Evolutionary conservation across 139 green algal species (phyloP), one percentile per base, ranked within the genome.

Genomic region (Tetradesmus obliquus): DNA sequence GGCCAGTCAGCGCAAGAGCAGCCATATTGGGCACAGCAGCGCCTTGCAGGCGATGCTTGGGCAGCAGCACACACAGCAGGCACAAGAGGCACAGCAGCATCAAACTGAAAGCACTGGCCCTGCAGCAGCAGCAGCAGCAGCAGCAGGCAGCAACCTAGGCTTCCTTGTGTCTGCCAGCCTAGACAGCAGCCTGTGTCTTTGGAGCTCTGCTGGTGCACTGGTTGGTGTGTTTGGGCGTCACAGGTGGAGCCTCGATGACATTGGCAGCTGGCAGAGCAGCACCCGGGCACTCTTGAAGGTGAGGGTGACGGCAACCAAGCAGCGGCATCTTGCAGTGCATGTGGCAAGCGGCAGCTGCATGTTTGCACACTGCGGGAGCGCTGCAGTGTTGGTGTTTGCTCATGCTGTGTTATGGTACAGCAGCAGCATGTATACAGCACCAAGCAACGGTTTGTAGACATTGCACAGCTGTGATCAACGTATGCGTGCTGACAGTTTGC

Each of bases 151-250:
- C 0, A 2, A 17, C 66, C 5, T 55, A 24, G 86, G 86, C 0
- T 90, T 79, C n/a, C 19, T 90, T 32, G 86, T 90, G 66, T 90
- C 86, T 66, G 69, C 66, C 1, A 69, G 54, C 6, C 24, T 90
- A 13, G 86, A 90, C 19, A 74, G 19, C 13, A 74, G 45, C n/a
- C 22, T 90, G 45, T 80, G 45, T 13, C 12, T 90, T 6, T 90
- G 86, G 86, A 69, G 71, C 24, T 8, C 24, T 57, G 72, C 51
- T 84, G 86, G 86, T 8, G 86, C 53, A 10, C 71, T 83, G 24
- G 86, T 90, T 45, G 86, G 86, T 3, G 22, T 83, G 13, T 72
- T 90, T 90, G 86, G 86, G 2, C 51, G 69, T 0, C 51, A 90
- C 71, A 84, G 53, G 69, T 90, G 86, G 86, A 13, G 7, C 17